Conservation (phyloP, 306 rosid genomes). For the Cyclanthera cordifolia region DNA sequence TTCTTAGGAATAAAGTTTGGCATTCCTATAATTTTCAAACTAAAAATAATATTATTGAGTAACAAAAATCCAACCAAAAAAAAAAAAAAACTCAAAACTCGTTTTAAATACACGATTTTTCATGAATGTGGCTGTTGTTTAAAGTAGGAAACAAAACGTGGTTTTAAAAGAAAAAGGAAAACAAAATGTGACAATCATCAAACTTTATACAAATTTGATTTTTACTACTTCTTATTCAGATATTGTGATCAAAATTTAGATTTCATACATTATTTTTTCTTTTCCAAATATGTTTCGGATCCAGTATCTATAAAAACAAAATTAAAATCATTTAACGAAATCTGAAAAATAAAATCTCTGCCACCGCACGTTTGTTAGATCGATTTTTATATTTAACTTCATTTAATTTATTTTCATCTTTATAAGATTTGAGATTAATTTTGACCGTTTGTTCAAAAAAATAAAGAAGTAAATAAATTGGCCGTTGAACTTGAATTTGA, state of each 20-base stretch:
- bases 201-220: background rate
- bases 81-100: too few species aligned
- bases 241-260: background rate
- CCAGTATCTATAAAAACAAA: background rate
- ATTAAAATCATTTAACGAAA: background rate
- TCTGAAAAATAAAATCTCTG: background rate
- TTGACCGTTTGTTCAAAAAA: too few species aligned
- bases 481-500: too few species aligned
- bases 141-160: too few species aligned
- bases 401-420: background rate
- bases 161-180: too few species aligned
- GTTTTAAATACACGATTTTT: too few species aligned
- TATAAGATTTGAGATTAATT: too few species aligned
- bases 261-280: background rate
- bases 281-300: background rate
- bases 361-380: background rate
- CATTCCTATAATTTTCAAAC: too few species aligned
- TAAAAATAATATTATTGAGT: too few species aligned
- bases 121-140: background rate
- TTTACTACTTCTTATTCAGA: background rate
- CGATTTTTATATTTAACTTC: background rate
- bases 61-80: too few species aligned
- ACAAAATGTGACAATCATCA: background rate
- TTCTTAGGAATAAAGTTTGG: too few species aligned
- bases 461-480: too few species aligned